These are phyloP conservation scores for Neofusicoccum cordaticola DNA, from an alignment of 2,329 filamentous ascomycete species.

Conservation along the genomic window DNA sequence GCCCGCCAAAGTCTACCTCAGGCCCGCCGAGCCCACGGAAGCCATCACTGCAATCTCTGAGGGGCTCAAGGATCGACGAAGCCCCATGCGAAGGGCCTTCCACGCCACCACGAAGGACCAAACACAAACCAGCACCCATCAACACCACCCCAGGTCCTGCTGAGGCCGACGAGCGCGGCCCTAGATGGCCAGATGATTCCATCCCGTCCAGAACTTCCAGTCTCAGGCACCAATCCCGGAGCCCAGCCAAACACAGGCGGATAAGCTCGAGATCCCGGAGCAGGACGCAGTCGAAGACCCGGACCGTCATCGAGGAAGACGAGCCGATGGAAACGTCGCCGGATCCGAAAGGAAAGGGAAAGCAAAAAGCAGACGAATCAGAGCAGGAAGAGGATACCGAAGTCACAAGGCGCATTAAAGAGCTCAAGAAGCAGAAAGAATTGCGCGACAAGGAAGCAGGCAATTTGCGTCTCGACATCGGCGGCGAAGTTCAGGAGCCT, in stretches of 20 bases:
- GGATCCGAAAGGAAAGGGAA: conserved; percentile 25
- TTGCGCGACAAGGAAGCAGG: conserved; percentile 47
- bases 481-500: conserved; percentile 1
- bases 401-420: conserved; percentile 56
- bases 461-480: conserved; percentile 27
- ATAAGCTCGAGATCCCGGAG: conserved; percentile 24
- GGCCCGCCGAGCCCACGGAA: conserved; percentile 8
- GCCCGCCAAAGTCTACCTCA: conserved; percentile 25
- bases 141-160: neutral
- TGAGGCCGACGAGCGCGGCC: neutral
- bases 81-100: conserved; percentile 7
- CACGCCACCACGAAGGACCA: neutral
- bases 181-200: conserved; percentile 10
- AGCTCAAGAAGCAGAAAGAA: conserved; percentile 57
- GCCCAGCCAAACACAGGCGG: conserved; percentile 21
- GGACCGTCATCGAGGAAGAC: conserved; percentile 28
- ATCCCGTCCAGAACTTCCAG: conserved; percentile 10
- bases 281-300: conserved; percentile 26
- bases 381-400: conserved; percentile 48
- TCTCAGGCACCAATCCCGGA: conserved; percentile 6
- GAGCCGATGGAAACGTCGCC: conserved; percentile 22
- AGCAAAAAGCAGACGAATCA: conserved; percentile 12
- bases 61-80: conserved; percentile 15
- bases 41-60: conserved; percentile 10
- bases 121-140: neutral